Evolutionary conservation across 345 rosid species (phyloP), one percentile per base, ranked within the genome.

Genomic region (Populus euphratica): DNA sequence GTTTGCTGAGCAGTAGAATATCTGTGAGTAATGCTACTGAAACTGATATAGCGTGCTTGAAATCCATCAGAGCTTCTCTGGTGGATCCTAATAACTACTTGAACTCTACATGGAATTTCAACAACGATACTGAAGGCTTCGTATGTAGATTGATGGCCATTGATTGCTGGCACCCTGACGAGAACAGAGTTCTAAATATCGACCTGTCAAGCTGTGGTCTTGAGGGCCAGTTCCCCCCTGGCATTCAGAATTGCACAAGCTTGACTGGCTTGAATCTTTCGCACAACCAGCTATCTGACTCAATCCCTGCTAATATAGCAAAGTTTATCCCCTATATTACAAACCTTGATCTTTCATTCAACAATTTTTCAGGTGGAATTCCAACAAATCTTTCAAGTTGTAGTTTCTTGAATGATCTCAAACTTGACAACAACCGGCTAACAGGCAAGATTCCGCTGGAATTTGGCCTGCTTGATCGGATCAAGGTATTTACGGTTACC

Each of bases 91-190:
- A 65, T 3, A 33, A 17, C 13, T 76, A 81, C 82, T 83, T 94
- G 80, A 85, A 68, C 31, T 44, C 81, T 38, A 63, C 86, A 8
- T 94, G 98, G 97, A 75, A 79, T 38, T 93, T 94, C 80, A 23
- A 81, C 21, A 94, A 94, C 83, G 0, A 8, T 0, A 85, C 94
- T 17, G 83, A 75, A 72, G 98, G 98, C 27, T 89, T 27, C 76
- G 91, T 93, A 44, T 94, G 97, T 85, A 88, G 78, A 64, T 94
- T 93, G 79, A n/a, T 16, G 14, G 98, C 97, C 44, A 86, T 94
- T 49, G 89, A 89, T 11, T 94, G 98, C 76, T 94, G 98, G 98
- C 98, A 94, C 67, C 95, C 93, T 9, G 95, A 89, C 79, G 98
- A 94, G 89, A 93, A 87, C 80, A 90, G 69, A 78, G 97, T 94